Conservation (phyloP, 2,329 filamentous ascomycete species). For the Neopestalotiopsis clavispora region DNA sequence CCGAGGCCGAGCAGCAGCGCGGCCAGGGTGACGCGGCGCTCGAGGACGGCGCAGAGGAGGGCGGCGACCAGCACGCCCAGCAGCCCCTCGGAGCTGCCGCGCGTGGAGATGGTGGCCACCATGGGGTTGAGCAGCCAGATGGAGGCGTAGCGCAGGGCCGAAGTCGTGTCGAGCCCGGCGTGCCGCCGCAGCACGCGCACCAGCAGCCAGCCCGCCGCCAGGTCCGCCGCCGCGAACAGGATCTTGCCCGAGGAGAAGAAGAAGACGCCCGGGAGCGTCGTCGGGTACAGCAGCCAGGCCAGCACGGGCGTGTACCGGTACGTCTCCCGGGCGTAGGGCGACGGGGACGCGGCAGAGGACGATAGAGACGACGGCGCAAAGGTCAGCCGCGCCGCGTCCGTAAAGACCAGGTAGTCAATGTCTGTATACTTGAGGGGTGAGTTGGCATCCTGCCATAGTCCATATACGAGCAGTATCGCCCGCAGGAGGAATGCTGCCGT, state of each 20-base stretch:
- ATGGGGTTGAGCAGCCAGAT: constrained; percentile 98
- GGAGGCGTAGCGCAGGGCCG: constrained; percentile 76
- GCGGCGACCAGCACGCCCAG: constrained; percentile 84
- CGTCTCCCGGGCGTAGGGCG: constrained; percentile 88
- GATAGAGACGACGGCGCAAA: constrained; percentile 23
- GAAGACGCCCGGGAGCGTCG: constrained; percentile 48
- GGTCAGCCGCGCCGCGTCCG: constrained; percentile 81
- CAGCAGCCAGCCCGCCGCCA: constrained; percentile 75
- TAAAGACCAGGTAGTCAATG: constrained; percentile 98
- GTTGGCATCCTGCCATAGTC: constrained; percentile 88
- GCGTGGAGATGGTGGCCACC: constrained; percentile 95
- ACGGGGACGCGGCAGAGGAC: constrained; percentile 46
- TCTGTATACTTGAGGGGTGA: constrained; percentile 97
- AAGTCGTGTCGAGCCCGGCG: constrained; percentile 50
- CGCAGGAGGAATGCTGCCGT: constrained; percentile 68
- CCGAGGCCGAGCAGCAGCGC: constrained; percentile 79
- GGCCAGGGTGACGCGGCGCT: constrained; percentile 65
- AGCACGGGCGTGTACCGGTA: constrained; percentile 96
- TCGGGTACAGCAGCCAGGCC: constrained; percentile 88
- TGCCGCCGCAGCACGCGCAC: constrained; percentile 44
- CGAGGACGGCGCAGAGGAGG: constrained; percentile 80
- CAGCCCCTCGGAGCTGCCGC: constrained; percentile 91
- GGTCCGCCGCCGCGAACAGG: constrained; percentile 82
- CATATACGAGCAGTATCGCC: constrained; percentile 78
- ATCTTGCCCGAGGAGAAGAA: constrained; percentile 88